These are phyloP conservation scores for Lantana camara DNA, from an alignment of 257 asterid species.

Conservation along the genomic window DNA sequence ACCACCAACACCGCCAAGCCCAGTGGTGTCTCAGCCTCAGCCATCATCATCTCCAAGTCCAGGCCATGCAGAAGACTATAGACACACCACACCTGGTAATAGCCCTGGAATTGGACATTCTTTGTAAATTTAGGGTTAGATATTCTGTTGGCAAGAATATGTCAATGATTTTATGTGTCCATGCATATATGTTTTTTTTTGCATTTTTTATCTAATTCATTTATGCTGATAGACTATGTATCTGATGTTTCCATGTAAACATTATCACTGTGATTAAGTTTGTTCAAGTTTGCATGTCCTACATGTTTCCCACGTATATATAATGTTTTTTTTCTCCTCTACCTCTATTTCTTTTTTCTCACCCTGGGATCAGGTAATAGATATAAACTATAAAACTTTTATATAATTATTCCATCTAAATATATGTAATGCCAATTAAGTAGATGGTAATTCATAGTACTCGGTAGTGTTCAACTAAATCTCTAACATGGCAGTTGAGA, in stretches of 20 bases:
- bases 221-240: conserved; percentile 7
- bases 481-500: background rate
- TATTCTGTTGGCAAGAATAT: background rate
- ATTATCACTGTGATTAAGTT: background rate
- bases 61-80: conserved; percentile 55
- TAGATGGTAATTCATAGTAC: background rate
- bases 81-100: conserved; percentile 66
- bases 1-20: conserved; percentile 30
- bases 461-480: background rate
- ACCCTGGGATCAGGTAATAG: no score
- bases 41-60: conserved; percentile 57
- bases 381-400: no score
- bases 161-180: conserved; percentile 15
- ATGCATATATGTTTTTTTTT: conserved; percentile 12
- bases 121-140: conserved; percentile 23
- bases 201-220: no score
- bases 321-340: background rate
- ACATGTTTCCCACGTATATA: background rate
- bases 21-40: conserved; percentile 25
- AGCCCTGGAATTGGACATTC: conserved; percentile 70
- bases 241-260: background rate
- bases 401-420: background rate
- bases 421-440: background rate
- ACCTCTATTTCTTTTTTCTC: background rate
- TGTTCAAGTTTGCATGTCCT: background rate